Conservation (phyloP, 2,329 filamentous ascomycete species). For the Dothistroma septosporum region DNA sequence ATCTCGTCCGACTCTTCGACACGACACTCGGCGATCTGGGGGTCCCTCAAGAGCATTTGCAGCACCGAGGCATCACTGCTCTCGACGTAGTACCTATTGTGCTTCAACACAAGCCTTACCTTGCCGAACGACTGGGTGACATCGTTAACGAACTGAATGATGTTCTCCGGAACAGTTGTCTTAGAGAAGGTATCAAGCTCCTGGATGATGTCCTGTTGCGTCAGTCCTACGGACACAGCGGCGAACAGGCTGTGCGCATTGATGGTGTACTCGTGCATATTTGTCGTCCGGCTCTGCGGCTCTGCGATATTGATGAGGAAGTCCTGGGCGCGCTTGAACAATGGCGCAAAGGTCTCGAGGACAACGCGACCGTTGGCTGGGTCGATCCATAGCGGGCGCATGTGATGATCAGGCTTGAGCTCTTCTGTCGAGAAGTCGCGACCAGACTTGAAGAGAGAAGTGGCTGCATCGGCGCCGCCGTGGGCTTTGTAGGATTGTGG, state of each 20-base stretch:
- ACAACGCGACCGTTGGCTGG: slow-evolving; percentile 81
- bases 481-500: slow-evolving; percentile 37
- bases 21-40: slow-evolving; percentile 72
- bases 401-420: slow-evolving; percentile 82
- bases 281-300: slow-evolving; percentile 81
- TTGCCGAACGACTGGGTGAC: slow-evolving; percentile 92
- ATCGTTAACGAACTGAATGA: slow-evolving; percentile 72
- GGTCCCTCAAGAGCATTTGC: slow-evolving; percentile 79
- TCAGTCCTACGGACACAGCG: slow-evolving; percentile 88
- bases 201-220: slow-evolving; percentile 82
- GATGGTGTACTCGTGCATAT: slow-evolving; percentile 89
- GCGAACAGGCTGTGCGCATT: slow-evolving; percentile 93
- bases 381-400: slow-evolving; percentile 91
- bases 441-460: slow-evolving; percentile 51
- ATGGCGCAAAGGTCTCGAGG: slow-evolving; percentile 86
- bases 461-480: slow-evolving; percentile 50
- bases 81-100: slow-evolving; percentile 92
- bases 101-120: slow-evolving; percentile 88
- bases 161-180: slow-evolving; percentile 75
- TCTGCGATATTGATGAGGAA: slow-evolving; percentile 96
- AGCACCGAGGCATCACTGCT: slow-evolving; percentile 83
- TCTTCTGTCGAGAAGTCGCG: slow-evolving; percentile 78
- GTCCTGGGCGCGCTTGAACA: slow-evolving; percentile 82
- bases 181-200: slow-evolving; percentile 86
- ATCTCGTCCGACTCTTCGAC: slow-evolving; percentile 70